Conservation (phyloP, 768 basidiomycete genomes). For the Daedaleopsis sinensis region DNA sequence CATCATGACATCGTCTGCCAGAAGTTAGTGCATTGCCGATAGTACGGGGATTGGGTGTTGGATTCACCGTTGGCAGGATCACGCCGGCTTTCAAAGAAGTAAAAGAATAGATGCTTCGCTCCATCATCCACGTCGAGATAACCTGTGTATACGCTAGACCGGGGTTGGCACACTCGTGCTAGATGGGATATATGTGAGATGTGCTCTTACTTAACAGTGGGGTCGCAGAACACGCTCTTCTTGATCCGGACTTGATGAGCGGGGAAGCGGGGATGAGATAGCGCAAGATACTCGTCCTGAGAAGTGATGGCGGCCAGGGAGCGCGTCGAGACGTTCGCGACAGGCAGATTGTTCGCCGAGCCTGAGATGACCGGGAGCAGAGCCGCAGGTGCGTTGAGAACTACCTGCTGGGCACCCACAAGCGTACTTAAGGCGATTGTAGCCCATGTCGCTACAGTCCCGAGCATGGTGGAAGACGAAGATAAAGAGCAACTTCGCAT, state of each 20-base stretch:
- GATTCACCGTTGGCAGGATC: conserved; percentile 42
- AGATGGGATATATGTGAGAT: background rate
- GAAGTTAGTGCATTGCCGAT: background rate
- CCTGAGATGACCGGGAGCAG: background rate
- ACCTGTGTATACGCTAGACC: conserved; percentile 45
- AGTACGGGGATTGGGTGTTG: background rate
- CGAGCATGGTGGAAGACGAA: conserved; percentile 11
- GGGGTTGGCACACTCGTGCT: background rate
- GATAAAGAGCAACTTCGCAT: background rate
- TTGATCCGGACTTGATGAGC: conserved; percentile 59
- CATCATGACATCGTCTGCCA: conserved; percentile 64
- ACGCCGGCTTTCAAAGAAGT: conserved; percentile 61
- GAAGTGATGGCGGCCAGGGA: conserved; percentile 31
- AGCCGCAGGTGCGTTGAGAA: background rate
- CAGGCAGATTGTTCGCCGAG: background rate
- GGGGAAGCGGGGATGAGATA: conserved; percentile 51
- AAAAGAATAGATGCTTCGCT: conserved; percentile 56
- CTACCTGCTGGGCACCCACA: conserved; percentile 3
- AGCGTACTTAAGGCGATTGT: background rate
- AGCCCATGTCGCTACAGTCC: background rate
- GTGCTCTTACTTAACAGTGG: conserved; percentile 54
- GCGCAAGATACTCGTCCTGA: conserved; percentile 23
- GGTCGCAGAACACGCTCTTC: conserved; percentile 63
- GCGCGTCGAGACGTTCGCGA: conserved; percentile 13
- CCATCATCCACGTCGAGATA: conserved; percentile 53